Base-by-base conservation (phyloP, 2,329 filamentous ascomycete species). In the Neodidymelliopsis sp. region DNA sequence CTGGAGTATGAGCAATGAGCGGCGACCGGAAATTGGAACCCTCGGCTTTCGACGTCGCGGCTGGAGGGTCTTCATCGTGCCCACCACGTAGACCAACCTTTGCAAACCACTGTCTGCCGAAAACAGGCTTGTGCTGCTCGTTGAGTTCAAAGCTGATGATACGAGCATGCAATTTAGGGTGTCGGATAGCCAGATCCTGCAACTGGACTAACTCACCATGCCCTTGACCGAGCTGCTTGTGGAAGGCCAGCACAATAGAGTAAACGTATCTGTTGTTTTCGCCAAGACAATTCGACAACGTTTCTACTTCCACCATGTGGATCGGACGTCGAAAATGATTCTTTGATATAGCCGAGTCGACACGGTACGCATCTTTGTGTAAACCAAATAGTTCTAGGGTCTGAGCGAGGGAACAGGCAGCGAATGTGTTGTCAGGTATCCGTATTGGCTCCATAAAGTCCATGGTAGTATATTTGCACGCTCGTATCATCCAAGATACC, bases 401-500 rank as follows among this genome's bases (percentile, higher is more conserved):
- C 7, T 53, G 50, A 16, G 57, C 57, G 6, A 68, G 54, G 1
- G 57, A 61, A 19, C 62, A 62, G 1, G 65, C 59, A 4, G 54
- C 58, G 23, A 65, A 63, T 1, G 50, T 39, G 9, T 60, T 59
- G 1, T 35, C 36, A 0, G 63, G 65, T 5, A 60, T 35, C 6
- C 25, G 39, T 4, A 68, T 50, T 15, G 47, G 54, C 16, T 50
- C 28, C 50, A 61, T 60, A 6, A 15, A 25, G 3, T 19, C 19
- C 52, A 54, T 53, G 8, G 36, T 59, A 9, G 37, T 20, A 1
- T 15, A 22, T 2, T 40, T 39, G 33, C 63, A 67, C 2, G 63
- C 65, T 5, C 57, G 54, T 1, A 25, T 31, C 63, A 68, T 66
- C 63, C 65, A 68, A 2, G 57, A 29, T 5, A 65, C 13, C 6